Percentiles rank a stretch among this genome's conserved stretches.
phyloP scores from a whole-genome alignment of 768 basidiomycete species.

The Crepidotus variabilis region DNA sequence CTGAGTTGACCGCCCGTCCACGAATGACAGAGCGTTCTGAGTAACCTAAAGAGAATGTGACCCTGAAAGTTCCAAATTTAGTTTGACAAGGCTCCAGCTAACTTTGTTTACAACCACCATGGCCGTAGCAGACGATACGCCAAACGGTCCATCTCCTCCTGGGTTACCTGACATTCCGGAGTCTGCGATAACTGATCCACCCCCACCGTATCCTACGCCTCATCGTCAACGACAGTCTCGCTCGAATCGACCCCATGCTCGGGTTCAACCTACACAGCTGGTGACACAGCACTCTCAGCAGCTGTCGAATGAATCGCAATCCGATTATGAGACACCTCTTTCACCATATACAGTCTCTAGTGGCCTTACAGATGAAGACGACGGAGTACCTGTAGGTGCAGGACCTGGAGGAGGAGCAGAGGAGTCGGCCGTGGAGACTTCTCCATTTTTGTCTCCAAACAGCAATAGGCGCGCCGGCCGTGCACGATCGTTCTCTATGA shows the following conservation, averaged over 20 bases:
- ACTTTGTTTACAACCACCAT: not conserved
- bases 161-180: conserved; percentile 16
- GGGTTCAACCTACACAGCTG: not conserved
- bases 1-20: too few species aligned
- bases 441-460: conserved; percentile 8
- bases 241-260: conserved; percentile 5
- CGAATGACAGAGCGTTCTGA: too few species aligned
- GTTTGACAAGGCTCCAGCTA: not conserved
- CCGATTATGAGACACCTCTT: conserved; percentile 26
- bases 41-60: too few species aligned
- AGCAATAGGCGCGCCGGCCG: conserved; percentile 21
- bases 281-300: conserved; percentile 21
- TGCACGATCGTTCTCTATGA: conserved; percentile 54
- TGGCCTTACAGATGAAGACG: not conserved
- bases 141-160: conserved; percentile 29
- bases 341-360: conserved; percentile 20
- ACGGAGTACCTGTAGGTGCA: not conserved
- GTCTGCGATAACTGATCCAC: conserved; percentile 44
- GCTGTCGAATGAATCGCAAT: conserved; percentile 30
- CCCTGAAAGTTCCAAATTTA: not conserved
- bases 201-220: conserved; percentile 60
- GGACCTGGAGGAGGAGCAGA: not conserved
- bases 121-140: not conserved
- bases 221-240: not conserved
- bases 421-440: not conserved